A percentile compares a stretch with the other conserved stretches of the same genome.
Evolutionary conservation across 2,329 filamentous ascomycete species (phyloP).

Genomic region (Xylariaceae sp.): DNA sequence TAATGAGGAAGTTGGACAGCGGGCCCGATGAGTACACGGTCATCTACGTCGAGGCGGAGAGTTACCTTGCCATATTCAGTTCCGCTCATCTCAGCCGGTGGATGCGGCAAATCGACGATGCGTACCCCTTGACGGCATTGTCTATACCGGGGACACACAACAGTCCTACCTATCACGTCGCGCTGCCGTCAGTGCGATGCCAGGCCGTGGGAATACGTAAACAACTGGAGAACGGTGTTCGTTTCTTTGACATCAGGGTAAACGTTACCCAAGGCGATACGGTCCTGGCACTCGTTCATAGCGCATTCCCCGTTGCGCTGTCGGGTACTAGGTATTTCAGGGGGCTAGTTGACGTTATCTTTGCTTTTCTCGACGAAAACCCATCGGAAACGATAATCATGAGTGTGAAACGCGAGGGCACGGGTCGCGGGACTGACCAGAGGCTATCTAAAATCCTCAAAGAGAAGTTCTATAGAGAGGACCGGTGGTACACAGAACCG

Average conservation of each 20-base stretch:
- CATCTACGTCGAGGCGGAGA: conserved; percentile 55
- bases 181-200: conserved; percentile 87
- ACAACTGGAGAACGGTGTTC: conserved; percentile 84
- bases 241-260: conserved; percentile 89
- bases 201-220: conserved; percentile 71
- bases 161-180: conserved; percentile 75
- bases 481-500: conserved; percentile 72
- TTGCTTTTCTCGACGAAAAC: conserved; percentile 70
- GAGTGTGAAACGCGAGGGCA: conserved; percentile 85
- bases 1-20: conserved; percentile 52
- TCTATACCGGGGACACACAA: conserved; percentile 97
- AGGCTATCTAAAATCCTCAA: conserved; percentile 70
- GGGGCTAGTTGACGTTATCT: conserved; percentile 63
- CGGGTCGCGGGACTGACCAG: conserved; percentile 71
- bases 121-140: conserved; percentile 69
- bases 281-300: conserved; percentile 77
- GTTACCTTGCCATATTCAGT: conserved; percentile 60
- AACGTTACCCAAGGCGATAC: conserved; percentile 50
- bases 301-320: conserved; percentile 80
- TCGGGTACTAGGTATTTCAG: conserved; percentile 75
- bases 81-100: conserved; percentile 65
- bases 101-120: conserved; percentile 73
- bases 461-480: conserved; percentile 58
- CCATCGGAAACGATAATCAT: conserved; percentile 79
- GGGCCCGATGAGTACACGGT: conserved; percentile 54